A percentile compares a stretch with the other conserved stretches of the same genome.
Conservation (phyloP, 176 grass and related monocot species). For the Tillandsia leiboldiana region DNA sequence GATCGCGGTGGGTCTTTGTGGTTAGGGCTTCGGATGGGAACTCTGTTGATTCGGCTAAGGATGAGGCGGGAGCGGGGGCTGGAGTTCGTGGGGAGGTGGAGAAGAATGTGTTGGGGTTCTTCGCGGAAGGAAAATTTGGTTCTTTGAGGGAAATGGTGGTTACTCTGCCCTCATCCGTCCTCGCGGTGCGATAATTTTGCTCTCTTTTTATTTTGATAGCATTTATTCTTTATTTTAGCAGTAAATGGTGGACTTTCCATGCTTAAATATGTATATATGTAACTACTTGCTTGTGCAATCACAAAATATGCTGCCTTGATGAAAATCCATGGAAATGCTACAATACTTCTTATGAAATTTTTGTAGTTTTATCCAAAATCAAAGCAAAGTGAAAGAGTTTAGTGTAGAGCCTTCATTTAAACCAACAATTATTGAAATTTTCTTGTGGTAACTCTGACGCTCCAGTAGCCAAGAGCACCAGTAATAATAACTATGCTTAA, state of each 20-base stretch:
- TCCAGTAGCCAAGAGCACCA: too few relatives aligned
- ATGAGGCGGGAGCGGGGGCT: neutral
- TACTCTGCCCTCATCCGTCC: slow-evolving; percentile 12
- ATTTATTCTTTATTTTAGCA: neutral
- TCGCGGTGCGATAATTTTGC: slow-evolving; percentile 20
- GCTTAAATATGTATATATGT: neutral
- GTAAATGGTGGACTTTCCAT: neutral
- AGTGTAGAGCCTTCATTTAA: too few relatives aligned
- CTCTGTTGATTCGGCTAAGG: slow-evolving; percentile 19
- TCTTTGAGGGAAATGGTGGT: slow-evolving; percentile 18
- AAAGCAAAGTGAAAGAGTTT: too few relatives aligned
- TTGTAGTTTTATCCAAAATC: too few relatives aligned
- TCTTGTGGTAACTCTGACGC: too few relatives aligned
- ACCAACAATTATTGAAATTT: too few relatives aligned
- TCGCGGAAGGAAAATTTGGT: slow-evolving; percentile 10
- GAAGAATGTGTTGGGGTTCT: slow-evolving; percentile 17
- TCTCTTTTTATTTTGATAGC: neutral
- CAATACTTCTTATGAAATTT: too few relatives aligned
- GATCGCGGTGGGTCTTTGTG: neutral
- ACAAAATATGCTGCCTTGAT: neutral
- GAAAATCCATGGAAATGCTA: too few relatives aligned
- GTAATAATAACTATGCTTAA: too few relatives aligned
- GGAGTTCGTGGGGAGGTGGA: neutral
- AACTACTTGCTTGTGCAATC: neutral
- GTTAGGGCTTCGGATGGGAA: slow-evolving; percentile 33